Conservation (phyloP, 305 asterid genomes). For the Fraxinus velutina region DNA sequence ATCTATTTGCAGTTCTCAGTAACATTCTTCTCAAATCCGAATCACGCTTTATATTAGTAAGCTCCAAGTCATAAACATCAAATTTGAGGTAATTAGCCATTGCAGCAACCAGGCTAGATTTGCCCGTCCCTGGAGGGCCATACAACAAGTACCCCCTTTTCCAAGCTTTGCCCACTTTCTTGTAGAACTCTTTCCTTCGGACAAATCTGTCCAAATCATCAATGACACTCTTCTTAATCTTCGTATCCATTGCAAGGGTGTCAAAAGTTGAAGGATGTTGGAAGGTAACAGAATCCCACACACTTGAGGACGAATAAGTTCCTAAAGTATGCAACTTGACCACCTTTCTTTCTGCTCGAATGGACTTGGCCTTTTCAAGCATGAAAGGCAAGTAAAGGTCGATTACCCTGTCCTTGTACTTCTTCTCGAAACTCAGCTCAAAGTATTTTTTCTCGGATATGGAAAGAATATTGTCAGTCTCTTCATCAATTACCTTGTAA, state of each 20-base stretch:
- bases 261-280: conserved; percentile 70
- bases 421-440: conserved; percentile 44
- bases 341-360: conserved; percentile 37
- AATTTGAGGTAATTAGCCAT: conserved; percentile 67
- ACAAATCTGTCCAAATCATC: conserved; percentile 63
- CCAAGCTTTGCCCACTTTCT: conserved; percentile 77
- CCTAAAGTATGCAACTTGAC: conserved; percentile 52
- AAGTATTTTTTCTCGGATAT: conserved; percentile 41
- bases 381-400: conserved; percentile 44
- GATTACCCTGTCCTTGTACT: conserved; percentile 35
- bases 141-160: conserved; percentile 69
- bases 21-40: conserved; percentile 59
- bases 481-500: conserved; percentile 26
- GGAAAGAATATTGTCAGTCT: conserved; percentile 3
- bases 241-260: conserved; percentile 56
- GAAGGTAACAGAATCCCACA: conserved; percentile 58
- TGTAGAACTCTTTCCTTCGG: conserved; percentile 53
- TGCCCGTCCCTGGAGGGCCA: conserved; percentile 89
- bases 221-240: conserved; percentile 30
- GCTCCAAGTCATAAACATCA: conserved; percentile 69
- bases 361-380: conserved; percentile 36
- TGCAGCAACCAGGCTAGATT: conserved; percentile 71
- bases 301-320: not conserved
- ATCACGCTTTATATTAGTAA: conserved; percentile 43
- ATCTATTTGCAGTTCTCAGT: conserved; percentile 55